Base-by-base conservation (phyloP, 2,329 filamentous ascomycete species). In the Botryotinia convoluta region DNA sequence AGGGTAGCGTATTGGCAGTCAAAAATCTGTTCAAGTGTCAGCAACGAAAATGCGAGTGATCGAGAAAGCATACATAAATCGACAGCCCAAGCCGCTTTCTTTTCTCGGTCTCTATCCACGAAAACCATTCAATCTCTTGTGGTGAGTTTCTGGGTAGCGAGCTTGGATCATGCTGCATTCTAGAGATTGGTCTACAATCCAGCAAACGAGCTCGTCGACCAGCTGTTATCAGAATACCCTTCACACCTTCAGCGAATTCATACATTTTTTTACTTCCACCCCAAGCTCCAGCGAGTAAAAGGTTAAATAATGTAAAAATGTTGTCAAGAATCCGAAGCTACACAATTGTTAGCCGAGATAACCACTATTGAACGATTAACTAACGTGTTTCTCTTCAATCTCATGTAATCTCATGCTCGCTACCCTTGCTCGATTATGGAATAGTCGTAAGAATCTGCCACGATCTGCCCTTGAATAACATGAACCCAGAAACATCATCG, bases 401-500 rank as follows among this genome's bases (percentile, higher is more conserved):
- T 79, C 76, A 68, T 78, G 76, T 32, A 76, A 74, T 14, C 77
- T 71, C 29, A 75, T 73, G 45, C 69, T 67, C 32, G 77, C 76
- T 63, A 78, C 71, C 26, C 77, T 76, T 3, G 76, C 74, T 73
- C 78, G 76, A 65, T 80, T 77, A 73, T 79, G 76, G 63, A 79
- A 79, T 2, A 78, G 39, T 20, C 78, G 74, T 20, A 76, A 77
- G 67, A 80, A 80, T 2, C 78, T 71, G 20, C 78, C 78, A 42
- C 77, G 74, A 72, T 80, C 79, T 12, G 69, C 69, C 18, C 71
- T 74, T 1, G 79, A 79, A 74, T 80, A 77, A 67, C 77, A 77
- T 20, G 78, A 79, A 5, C 79, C 79, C 12, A 80, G 74, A 61
- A 80, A 79, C 78, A 79, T 79, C 78, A 80, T 80, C 4, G 77